These are phyloP conservation scores for Coemansia sp. DNA, from an alignment of 192 early-diverging fungal species.

Conservation along the genomic window DNA sequence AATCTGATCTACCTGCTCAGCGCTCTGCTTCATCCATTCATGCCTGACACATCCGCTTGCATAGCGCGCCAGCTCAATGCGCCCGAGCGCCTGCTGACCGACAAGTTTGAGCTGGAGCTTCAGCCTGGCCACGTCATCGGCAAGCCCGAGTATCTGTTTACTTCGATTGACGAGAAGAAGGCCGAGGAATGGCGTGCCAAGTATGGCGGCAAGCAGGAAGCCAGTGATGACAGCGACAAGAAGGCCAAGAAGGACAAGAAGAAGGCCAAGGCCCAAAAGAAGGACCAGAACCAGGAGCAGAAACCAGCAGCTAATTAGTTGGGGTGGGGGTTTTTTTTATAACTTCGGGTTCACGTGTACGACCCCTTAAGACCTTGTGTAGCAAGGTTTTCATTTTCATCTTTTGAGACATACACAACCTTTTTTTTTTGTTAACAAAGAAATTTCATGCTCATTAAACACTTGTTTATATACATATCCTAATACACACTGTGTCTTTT, in stretches of 20 bases:
- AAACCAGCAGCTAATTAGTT: no score
- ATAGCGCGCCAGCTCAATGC: constrained; percentile 86
- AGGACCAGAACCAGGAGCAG: background rate
- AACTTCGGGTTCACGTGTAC: no score
- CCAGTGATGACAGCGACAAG: background rate
- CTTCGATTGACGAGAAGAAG: constrained; percentile 80
- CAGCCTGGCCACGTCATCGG: constrained; percentile 79
- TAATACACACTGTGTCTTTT: constrained; percentile 9
- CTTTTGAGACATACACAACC: no score
- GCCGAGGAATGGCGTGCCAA: constrained; percentile 73
- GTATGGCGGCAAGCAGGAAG: constrained; percentile 67
- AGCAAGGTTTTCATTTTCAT: no score
- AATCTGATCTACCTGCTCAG: constrained; percentile 92
- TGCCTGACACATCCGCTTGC: constrained; percentile 80
- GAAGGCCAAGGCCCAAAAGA: background rate
- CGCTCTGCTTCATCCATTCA: constrained; percentile 85
- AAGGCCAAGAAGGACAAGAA: constrained; percentile 15
- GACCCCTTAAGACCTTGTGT: no score
- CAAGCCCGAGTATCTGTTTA: constrained; percentile 90
- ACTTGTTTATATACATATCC: background rate
- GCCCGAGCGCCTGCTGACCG: constrained; percentile 74
- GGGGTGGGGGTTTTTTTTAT: no score
- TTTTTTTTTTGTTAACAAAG: background rate
- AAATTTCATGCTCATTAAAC: background rate
- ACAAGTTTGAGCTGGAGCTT: constrained; percentile 75